Base-by-base conservation (phyloP, 805 yeast species). In the Yarrowia deformans region DNA sequence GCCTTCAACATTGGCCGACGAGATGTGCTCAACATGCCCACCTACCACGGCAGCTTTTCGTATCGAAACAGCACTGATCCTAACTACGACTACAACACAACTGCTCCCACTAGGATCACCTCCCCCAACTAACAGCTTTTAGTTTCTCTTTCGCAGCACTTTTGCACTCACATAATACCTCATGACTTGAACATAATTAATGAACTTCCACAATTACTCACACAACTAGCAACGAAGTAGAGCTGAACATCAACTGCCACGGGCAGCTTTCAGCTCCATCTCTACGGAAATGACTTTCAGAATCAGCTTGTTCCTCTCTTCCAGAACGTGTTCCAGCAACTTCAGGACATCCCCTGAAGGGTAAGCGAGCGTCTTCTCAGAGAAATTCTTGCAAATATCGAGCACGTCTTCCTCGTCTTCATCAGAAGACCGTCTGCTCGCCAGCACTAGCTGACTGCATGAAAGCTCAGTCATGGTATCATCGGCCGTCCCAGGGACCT, bases 31-130 rank as follows among this genome's bases (percentile, higher is more conserved):
- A 29, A 23, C 37, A 40, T 56, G 63, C 63, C 63, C 19, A 10
- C 29, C 2, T 56, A 56, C 48, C 35, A 23, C 1, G 63, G 63
- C 63, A 56, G 42, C 63, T 40, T 54, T 19, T 54, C 60, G 45
- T 54, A 54, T 45, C 60, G 39, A 35, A 18, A 37, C 12, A 23
- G 16, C 14, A 14, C 9, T 1, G 45, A 54, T 16, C 60, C 60
- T 13, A 35, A 35, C 8, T 54, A 54, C 34, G 14, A 49, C 19
- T 49, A 49, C 54, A 16, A 49, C 19, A 49, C 54, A 18, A 49
- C 32, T 13, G 54, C 9, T 4, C 54, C 54, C 14, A 49, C 54
- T 6, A 16, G 52, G 13, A 48, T 48, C 32, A 14, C 13, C 8
- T 6, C 23, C 8, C 3, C 14, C 12, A 12, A 23, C 9, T 23